Percentiles rank a stretch among this genome's conserved stretches.
Conservation (phyloP, 257 asterid genomes). For the Plantago ovata region DNA sequence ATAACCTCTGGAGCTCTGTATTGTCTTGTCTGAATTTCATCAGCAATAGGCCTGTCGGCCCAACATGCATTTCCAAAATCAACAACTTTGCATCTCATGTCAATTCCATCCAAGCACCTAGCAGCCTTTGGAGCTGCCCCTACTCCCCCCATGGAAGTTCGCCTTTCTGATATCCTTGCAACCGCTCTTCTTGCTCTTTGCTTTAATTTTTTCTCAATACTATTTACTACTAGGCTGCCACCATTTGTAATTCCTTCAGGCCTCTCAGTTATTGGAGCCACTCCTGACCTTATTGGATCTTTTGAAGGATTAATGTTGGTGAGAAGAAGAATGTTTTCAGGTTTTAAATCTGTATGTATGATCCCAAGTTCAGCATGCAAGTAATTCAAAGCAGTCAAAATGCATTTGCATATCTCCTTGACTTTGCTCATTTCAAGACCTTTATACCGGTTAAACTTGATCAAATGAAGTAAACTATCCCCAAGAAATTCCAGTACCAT, state of each 20-base stretch:
- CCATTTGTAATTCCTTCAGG: slow-evolving; percentile 78
- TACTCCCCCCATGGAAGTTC: slow-evolving; percentile 61
- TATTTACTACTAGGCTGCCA: slow-evolving; percentile 38
- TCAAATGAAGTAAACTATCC: slow-evolving; percentile 76
- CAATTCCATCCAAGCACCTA: slow-evolving; percentile 78
- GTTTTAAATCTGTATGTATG: slow-evolving; percentile 92
- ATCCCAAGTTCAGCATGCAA: slow-evolving; percentile 72
- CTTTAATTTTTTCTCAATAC: slow-evolving; percentile 80
- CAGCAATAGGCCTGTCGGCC: slow-evolving; percentile 77
- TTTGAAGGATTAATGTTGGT: slow-evolving; percentile 83
- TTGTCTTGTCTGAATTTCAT: slow-evolving; percentile 95
- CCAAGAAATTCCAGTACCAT: slow-evolving; percentile 98
- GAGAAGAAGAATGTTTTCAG: slow-evolving; percentile 81
- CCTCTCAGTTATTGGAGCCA: slow-evolving; percentile 73
- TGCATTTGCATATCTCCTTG: slow-evolving; percentile 85
- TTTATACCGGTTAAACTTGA: slow-evolving; percentile 71
- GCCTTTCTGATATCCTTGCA: slow-evolving; percentile 78
- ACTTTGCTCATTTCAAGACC: slow-evolving; percentile 78
- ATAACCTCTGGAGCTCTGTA: slow-evolving; percentile 98
- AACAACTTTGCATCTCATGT: slow-evolving; percentile 81
- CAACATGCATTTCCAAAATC: slow-evolving; percentile 99
- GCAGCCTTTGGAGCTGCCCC: slow-evolving; percentile 54
- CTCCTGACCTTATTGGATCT: slow-evolving; percentile 74
- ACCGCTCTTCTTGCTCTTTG: slow-evolving; percentile 95
- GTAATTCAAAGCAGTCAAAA: slow-evolving; percentile 86